A percentile compares a stretch with the other conserved stretches of the same genome.
These are phyloP conservation scores for Clohesyomyces aquaticus DNA, from an alignment of 495 filamentous ascomycete species.

Conservation along the genomic window DNA sequence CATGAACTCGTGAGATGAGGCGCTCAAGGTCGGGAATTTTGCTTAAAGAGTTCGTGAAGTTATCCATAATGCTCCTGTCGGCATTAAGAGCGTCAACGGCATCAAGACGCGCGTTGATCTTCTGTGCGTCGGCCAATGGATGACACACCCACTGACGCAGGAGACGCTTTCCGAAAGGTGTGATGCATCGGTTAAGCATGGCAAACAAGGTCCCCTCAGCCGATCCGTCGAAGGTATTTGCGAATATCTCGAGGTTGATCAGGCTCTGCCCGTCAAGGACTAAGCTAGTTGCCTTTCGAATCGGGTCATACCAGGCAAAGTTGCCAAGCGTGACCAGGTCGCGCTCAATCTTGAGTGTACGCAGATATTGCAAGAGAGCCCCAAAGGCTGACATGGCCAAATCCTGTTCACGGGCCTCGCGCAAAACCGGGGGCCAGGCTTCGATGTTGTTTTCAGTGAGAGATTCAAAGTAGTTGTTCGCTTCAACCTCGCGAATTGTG, in stretches of 20 bases:
- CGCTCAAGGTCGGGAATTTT: constrained; percentile 95
- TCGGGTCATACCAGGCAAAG: constrained; percentile 90
- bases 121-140: constrained; percentile 79
- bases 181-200: constrained; percentile 91
- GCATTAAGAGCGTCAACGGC: constrained; percentile 92
- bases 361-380: constrained; percentile 83
- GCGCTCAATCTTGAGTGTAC: constrained; percentile 81
- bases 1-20: constrained; percentile 92
- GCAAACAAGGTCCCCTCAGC: constrained; percentile 84
- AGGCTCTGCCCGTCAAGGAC: constrained; percentile 95
- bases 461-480: constrained; percentile 75
- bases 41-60: constrained; percentile 80
- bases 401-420: constrained; percentile 75
- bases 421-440: constrained; percentile 79
- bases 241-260: constrained; percentile 96
- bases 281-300: constrained; percentile 87
- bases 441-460: constrained; percentile 64
- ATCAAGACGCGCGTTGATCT: constrained; percentile 94
- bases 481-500: constrained; percentile 80
- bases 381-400: constrained; percentile 91
- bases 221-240: constrained; percentile 89
- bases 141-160: constrained; percentile 99
- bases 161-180: constrained; percentile 95
- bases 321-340: constrained; percentile 88
- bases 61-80: constrained; percentile 73